Evolutionary conservation across 2,329 filamentous ascomycete species (phyloP).

Genomic region (Nemania sp.): DNA sequence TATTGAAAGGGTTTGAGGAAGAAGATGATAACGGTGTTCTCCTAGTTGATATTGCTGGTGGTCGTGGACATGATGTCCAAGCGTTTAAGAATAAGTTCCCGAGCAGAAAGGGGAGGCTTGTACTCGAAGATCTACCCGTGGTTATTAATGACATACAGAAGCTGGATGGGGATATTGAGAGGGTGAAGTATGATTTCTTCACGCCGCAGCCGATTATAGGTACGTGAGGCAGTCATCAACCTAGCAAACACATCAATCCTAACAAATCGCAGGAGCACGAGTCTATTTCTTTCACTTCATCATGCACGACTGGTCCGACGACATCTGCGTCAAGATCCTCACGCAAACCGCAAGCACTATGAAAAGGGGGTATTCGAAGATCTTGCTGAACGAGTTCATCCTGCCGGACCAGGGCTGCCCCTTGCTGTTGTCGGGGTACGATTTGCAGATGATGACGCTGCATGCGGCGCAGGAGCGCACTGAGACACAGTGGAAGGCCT

Average conservation of each 20-base stretch:
- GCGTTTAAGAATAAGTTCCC: neutral
- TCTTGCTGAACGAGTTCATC: neutral
- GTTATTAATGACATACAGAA: neutral
- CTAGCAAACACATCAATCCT: no score
- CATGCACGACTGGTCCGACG: neutral
- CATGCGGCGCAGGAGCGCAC: neutral
- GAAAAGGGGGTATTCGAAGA: neutral
- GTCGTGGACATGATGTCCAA: neutral
- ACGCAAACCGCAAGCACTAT: neutral
- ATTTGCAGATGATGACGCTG: neutral
- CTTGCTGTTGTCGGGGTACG: neutral
- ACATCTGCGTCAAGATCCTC: neutral
- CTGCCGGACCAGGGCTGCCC: neutral
- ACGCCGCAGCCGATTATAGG: neutral
- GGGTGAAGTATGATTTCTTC: neutral
- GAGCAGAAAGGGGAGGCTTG: neutral
- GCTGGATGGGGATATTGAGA: neutral
- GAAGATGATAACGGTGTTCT: neutral
- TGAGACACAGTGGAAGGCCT: neutral
- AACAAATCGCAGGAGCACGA: neutral
- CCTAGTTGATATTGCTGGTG: neutral
- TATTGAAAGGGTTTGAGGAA: neutral
- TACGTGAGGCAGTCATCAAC: neutral
- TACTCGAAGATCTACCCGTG: neutral
- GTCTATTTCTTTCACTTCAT: neutral